Base-by-base conservation (phyloP, 2,329 filamentous ascomycete species). In the Fusarium scirpi region DNA sequence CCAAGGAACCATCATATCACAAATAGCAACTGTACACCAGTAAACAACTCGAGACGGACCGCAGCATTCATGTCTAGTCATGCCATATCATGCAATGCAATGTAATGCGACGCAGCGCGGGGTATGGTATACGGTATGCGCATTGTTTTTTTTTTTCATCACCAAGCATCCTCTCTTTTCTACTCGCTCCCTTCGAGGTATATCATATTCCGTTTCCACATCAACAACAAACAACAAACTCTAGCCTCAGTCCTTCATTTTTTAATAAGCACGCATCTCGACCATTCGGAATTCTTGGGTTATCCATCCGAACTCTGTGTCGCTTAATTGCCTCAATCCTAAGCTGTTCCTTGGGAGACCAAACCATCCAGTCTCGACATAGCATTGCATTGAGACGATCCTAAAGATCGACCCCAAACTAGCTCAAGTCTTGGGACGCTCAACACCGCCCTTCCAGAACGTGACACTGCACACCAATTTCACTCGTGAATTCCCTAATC, bases 381-480 rank as follows among this genome's bases (percentile, higher is more conserved):
- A 58, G 27, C 29, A 65, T 65, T 43, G 22, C 54, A 62, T 44
- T 57, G 45, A 67, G 65, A 67, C 46, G 63, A 67, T 67, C 46
- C 58, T 32, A 27, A 52, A 41, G 47, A 68, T 67, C 57, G 52
- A 30, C 59, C 40, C 53, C 49, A 51, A 53, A 64, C 47, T 60
- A 65, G 34, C 62, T 43, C 49, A 24, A 49, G 40, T 29, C 64
- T 59, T 53, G 22, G 13, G 22, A 48, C 30, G 32, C 49, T 64
- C 46, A 53, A 70, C 57, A 71, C 68, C 69, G 56, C 69, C 69
- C 69, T 71, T 71, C 69, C 65, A 72, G 65, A 71, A 71, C 65
- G 54, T 53, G 55, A 55, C 62, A 49, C 24, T 43, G 40, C 30
- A 47, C 25, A 51, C 40, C 46, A 40, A 32, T 34, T 40, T 52